Evolutionary conservation across 2,329 filamentous ascomycete species (phyloP).

Genomic region (Pyricularia pennisetigena): DNA sequence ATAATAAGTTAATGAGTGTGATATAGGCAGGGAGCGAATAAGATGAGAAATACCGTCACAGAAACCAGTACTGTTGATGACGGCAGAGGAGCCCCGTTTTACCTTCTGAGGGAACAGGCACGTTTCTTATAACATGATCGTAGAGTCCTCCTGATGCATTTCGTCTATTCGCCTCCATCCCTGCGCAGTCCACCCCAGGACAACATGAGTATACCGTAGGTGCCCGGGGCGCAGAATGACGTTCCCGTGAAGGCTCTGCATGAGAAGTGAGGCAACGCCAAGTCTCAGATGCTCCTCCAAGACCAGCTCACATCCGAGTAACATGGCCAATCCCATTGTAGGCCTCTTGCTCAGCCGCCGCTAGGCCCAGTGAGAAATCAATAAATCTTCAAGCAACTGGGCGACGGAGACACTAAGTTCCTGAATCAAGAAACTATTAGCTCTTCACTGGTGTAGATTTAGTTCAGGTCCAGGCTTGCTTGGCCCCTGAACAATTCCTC

Average conservation of each 20-base stretch:
- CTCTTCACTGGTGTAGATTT: background rate
- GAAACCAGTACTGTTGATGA: background rate
- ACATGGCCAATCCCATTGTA: background rate
- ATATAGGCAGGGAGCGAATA: background rate
- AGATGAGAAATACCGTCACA: background rate
- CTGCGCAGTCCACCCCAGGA: background rate
- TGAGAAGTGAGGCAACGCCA: background rate
- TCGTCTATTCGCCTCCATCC: background rate
- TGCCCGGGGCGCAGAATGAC: background rate
- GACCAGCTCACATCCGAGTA: background rate
- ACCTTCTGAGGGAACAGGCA: background rate
- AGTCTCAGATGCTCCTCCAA: background rate
- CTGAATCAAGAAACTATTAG: background rate
- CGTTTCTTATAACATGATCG: background rate
- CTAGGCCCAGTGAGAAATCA: background rate
- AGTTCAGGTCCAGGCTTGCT: background rate
- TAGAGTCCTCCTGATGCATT: background rate
- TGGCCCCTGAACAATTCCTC: background rate
- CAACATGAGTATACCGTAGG: background rate
- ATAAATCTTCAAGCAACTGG: background rate
- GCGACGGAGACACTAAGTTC: background rate
- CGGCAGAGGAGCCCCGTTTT: background rate
- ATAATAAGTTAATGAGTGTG: background rate
- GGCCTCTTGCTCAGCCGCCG: background rate
- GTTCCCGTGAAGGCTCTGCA: background rate